A percentile compares a stretch with the other conserved stretches of the same genome.
These are phyloP conservation scores for Kitagawia praeruptora DNA, from an alignment of 129 eudicot species.

Conservation along the genomic window DNA sequence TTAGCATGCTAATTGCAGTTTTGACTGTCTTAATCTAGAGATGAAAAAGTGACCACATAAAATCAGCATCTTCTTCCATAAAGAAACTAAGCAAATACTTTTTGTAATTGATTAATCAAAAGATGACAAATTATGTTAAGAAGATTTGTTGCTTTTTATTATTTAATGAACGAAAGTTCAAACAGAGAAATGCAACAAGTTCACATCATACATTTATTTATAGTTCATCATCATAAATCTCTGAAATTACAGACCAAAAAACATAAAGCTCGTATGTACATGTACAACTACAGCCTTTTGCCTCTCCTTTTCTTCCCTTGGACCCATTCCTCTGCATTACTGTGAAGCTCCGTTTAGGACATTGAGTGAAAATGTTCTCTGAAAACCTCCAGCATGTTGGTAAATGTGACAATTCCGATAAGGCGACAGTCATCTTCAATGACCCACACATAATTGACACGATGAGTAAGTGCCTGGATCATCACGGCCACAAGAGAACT, in stretches of 20 bases:
- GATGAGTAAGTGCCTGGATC: conserved; percentile 77
- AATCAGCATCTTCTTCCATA: neutral
- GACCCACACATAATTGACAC: conserved; percentile 86
- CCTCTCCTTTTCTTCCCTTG: neutral
- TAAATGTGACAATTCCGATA: conserved; percentile 66
- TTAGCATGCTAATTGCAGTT: neutral
- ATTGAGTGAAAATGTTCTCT: conserved; percentile 42
- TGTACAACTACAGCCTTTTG: neutral
- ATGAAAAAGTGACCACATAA: neutral
- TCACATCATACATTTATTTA: neutral
- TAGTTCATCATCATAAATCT: neutral
- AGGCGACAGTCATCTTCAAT: conserved; percentile 61
- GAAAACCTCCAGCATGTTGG: conserved; percentile 51
- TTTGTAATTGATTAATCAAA: neutral
- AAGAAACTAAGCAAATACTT: neutral
- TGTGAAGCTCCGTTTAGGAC: conserved; percentile 17
- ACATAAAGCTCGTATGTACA: conserved; percentile 21
- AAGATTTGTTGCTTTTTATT: conserved; percentile 8
- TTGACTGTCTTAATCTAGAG: conserved; percentile 8
- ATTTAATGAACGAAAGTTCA: neutral
- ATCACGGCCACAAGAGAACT: conserved; percentile 92
- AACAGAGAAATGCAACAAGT: neutral
- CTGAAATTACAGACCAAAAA: conserved; percentile 1
- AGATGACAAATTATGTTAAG: neutral
- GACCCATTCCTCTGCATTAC: neutral